Percentiles rank a stretch among this genome's conserved stretches.
phyloP scores from a whole-genome alignment of 108 stramenopile genomes.

The Skeletonema costatum region DNA sequence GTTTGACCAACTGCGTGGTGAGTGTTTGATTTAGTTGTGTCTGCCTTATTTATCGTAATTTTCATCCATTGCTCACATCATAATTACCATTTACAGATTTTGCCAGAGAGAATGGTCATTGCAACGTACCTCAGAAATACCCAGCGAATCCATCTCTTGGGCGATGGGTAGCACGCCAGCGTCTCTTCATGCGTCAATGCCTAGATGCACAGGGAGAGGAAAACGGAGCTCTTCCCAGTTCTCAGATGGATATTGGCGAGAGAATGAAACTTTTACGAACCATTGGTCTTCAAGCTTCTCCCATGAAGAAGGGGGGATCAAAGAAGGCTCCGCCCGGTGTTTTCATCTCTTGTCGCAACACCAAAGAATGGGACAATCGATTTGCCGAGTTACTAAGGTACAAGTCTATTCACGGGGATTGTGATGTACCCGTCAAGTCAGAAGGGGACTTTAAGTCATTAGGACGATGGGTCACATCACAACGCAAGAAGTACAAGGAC shows the following conservation, averaged over 20 bases:
- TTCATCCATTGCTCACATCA: too few species aligned
- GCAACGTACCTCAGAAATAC: constrained; percentile 51
- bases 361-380: constrained; percentile 24
- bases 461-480: constrained; percentile 25
- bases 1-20: neutral
- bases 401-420: constrained; percentile 5
- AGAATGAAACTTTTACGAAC: constrained; percentile 2
- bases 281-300: constrained; percentile 5
- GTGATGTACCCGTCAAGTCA: constrained; percentile 26
- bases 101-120: constrained; percentile 35
- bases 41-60: neutral
- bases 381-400: constrained; percentile 10
- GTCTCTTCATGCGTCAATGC: constrained; percentile 26
- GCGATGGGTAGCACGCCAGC: constrained; percentile 41
- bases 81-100: neutral
- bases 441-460: constrained; percentile 8
- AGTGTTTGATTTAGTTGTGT: neutral
- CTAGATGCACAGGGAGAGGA: neutral
- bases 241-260: neutral
- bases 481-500: constrained; percentile 21
- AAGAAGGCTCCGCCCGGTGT: neutral
- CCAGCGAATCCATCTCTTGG: constrained; percentile 35
- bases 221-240: neutral
- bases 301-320: neutral
- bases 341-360: neutral